phyloP scores from a whole-genome alignment of 2,329 filamentous ascomycete genomes.

The Scedosporium apiospermum region DNA sequence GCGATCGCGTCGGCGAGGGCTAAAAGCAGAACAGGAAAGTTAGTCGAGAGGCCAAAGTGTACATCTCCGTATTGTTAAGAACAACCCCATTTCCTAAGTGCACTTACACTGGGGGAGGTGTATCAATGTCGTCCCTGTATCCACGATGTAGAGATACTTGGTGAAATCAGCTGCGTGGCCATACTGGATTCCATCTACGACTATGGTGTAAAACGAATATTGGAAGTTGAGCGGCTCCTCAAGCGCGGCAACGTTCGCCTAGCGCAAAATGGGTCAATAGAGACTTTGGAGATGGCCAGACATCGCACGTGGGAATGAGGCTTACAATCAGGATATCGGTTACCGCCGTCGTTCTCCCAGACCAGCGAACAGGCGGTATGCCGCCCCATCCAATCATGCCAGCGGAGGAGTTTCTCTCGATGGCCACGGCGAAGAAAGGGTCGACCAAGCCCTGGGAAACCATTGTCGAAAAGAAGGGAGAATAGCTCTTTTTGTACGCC shows the following conservation, averaged over 20 bases:
- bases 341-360: conserved; percentile 18
- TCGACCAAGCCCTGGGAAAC: conserved; percentile 33
- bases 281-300: neutral
- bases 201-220: conserved; percentile 44
- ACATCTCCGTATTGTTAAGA: neutral
- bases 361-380: conserved; percentile 27
- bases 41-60: neutral
- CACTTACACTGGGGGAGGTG: conserved; percentile 38
- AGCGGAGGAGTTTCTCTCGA: conserved; percentile 34
- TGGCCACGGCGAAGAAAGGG: conserved; percentile 38
- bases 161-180: conserved; percentile 29
- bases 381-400: conserved; percentile 39
- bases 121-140: conserved; percentile 42
- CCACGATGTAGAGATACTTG: conserved; percentile 40
- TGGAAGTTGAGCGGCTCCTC: conserved; percentile 14
- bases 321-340: conserved; percentile 37
- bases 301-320: neutral
- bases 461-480: conserved; percentile 38
- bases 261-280: neutral
- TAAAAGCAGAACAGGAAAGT: conserved; percentile 11
- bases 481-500: conserved; percentile 31
- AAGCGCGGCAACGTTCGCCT: conserved; percentile 33
- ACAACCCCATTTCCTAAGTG: neutral
- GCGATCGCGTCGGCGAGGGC: conserved; percentile 40
- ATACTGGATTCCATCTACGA: conserved; percentile 37